Percentiles rank a stretch among this genome's conserved stretches.
Conservation (phyloP, 2,329 filamentous ascomycete species). For the Davidsoniella eucalypti region DNA sequence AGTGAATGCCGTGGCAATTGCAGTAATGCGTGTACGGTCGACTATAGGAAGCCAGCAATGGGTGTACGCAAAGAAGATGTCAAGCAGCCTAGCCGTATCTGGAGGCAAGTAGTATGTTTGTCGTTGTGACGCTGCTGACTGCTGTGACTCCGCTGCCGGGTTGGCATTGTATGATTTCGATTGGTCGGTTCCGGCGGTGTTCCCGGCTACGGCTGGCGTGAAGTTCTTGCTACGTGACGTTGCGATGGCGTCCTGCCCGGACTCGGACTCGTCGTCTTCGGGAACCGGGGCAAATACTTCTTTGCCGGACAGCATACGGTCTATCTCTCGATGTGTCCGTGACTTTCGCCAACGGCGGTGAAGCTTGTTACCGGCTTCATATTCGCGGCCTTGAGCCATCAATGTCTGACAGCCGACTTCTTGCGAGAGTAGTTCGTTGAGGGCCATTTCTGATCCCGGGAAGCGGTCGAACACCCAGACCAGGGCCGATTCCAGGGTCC, state of each 20-base stretch:
- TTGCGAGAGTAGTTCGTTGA: conserved; percentile 36
- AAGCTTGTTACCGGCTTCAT: conserved; percentile 34
- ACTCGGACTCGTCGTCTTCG: conserved; percentile 20
- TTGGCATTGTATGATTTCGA: background rate
- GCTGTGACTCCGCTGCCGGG: background rate
- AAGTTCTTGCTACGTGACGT: background rate
- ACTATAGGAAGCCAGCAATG: conserved; percentile 63
- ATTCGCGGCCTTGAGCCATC: conserved; percentile 29
- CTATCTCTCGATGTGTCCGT: conserved; percentile 44
- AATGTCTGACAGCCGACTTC: conserved; percentile 29
- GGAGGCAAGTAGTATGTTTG: conserved; percentile 25
- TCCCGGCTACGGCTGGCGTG: background rate
- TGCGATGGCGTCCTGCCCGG: background rate
- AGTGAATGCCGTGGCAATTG: conserved; percentile 27
- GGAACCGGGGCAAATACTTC: conserved; percentile 20
- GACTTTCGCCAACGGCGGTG: conserved; percentile 48
- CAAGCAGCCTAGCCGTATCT: conserved; percentile 44
- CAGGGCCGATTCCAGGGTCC: conserved; percentile 52
- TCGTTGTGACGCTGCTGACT: background rate
- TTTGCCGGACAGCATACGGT: conserved; percentile 38
- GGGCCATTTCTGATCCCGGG: conserved; percentile 39
- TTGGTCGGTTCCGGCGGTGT: background rate
- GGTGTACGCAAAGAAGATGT: conserved; percentile 59
- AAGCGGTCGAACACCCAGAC: conserved; percentile 49
- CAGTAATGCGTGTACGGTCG: conserved; percentile 46